Conservation (phyloP, 257 asterid species). For the Gynochthodes officinalis region DNA sequence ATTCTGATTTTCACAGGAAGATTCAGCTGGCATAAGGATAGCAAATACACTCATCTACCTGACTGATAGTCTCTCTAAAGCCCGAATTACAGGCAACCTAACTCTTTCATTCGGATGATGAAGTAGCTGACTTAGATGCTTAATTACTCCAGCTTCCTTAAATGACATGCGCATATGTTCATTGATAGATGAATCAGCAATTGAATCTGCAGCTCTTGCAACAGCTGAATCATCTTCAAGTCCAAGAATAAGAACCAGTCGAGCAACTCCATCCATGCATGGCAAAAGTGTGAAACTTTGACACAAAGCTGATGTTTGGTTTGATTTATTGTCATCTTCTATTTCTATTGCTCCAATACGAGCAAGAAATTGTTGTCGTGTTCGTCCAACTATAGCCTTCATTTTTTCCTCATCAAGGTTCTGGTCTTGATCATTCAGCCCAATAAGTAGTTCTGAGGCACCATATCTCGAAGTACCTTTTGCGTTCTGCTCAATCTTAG, state of each 20-base stretch:
- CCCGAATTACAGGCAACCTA: conserved; percentile 52
- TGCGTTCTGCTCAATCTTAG: conserved; percentile 50
- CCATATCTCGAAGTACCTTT: conserved; percentile 68
- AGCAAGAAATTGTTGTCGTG: conserved; percentile 81
- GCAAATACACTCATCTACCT: conserved; percentile 41
- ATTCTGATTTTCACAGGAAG: neutral
- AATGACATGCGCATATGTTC: conserved; percentile 69
- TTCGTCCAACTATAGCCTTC: conserved; percentile 62
- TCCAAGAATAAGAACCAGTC: conserved; percentile 81
- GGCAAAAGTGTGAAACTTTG: conserved; percentile 65
- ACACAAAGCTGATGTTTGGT: conserved; percentile 24
- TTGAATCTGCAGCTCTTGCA: conserved; percentile 67
- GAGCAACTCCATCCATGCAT: conserved; percentile 73
- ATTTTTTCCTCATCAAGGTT: conserved; percentile 62
- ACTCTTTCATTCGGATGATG: conserved; percentile 56
- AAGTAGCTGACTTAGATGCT: conserved; percentile 56
- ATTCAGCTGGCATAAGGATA: conserved; percentile 4
- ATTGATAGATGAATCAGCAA: conserved; percentile 72
- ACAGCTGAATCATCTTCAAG: conserved; percentile 79
- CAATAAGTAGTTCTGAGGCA: conserved; percentile 70
- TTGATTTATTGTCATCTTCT: conserved; percentile 45
- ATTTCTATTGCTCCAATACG: conserved; percentile 79
- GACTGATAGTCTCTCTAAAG: conserved; percentile 74
- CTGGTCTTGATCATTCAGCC: conserved; percentile 46
- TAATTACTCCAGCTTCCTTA: conserved; percentile 76